These are phyloP conservation scores for Clonostachys solani DNA, from an alignment of 2,329 filamentous ascomycete genomes.

Conservation along the genomic window DNA sequence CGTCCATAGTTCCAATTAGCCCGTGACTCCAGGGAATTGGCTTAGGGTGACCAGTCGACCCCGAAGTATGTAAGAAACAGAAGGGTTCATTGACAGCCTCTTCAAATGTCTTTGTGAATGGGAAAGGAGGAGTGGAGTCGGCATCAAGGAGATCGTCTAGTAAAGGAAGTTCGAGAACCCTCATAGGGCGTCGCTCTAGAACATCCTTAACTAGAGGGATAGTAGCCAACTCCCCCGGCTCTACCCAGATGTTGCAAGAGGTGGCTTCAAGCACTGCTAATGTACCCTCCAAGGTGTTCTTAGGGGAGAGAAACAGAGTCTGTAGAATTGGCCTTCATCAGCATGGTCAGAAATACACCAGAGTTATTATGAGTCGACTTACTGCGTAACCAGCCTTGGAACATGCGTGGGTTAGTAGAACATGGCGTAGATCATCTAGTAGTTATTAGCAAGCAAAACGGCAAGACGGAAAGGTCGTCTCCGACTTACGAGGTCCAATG, in stretches of 20 bases:
- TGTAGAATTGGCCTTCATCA: constrained; percentile 3
- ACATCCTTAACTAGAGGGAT: constrained; percentile 12
- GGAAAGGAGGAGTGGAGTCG: constrained; percentile 26
- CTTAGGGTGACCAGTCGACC: constrained; percentile 27
- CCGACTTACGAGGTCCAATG: constrained; percentile 23
- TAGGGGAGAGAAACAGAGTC: constrained; percentile 21
- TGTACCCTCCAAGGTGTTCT: constrained; percentile 20
- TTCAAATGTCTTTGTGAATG: constrained; percentile 20
- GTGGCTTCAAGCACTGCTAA: constrained; percentile 16
- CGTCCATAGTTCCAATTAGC: constrained; percentile 6
- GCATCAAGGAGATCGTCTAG: constrained; percentile 1
- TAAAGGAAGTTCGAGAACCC: constrained; percentile 6
- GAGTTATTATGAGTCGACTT: constrained; percentile 1
- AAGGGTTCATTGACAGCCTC: constrained; percentile 20
- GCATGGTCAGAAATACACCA: no score
- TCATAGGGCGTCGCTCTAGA: constrained; percentile 8
- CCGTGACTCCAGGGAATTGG: constrained; percentile 10
- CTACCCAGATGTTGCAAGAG: constrained; percentile 16
- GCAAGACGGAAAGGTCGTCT: no score
- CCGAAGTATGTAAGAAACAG: constrained; percentile 27
- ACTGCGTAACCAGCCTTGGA: constrained; percentile 26
- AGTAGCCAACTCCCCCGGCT: constrained; percentile 10
- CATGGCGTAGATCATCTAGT: constrained; percentile 20
- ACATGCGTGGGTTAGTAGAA: constrained; percentile 19
- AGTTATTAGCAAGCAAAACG: background rate